phyloP scores from a whole-genome alignment of 805 yeast genomes.

The Saturnispora kantuleensis region DNA sequence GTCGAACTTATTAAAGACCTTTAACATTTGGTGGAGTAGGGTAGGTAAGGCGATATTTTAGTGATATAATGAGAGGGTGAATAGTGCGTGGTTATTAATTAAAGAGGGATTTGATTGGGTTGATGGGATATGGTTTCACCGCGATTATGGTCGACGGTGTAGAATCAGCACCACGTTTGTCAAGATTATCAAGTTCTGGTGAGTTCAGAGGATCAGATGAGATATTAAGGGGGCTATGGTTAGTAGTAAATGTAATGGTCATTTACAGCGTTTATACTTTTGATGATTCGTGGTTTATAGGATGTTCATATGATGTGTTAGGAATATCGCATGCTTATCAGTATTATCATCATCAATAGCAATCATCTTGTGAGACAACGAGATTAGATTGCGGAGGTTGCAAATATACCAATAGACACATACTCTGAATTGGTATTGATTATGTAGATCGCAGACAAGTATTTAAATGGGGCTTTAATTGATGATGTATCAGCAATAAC shows the following conservation, averaged over 20 bases:
- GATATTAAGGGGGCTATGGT: neutral
- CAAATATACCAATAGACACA: neutral
- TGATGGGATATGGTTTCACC: neutral
- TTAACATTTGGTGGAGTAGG: too few relatives aligned
- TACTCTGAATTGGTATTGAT: conserved; percentile 1
- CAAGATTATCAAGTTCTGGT: neutral
- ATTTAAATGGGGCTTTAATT: neutral
- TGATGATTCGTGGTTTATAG: too few relatives aligned
- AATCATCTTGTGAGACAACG: neutral
- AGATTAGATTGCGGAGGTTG: neutral
- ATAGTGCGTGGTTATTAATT: neutral
- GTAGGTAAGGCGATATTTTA: too few relatives aligned
- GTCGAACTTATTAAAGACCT: too few relatives aligned
- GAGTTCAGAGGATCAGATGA: neutral
- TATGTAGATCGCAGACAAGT: neutral
- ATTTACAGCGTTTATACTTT: neutral
- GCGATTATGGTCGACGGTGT: conserved; percentile 1
- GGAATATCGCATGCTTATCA: conserved; percentile 12
- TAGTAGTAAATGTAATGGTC: neutral
- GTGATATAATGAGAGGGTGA: too few relatives aligned
- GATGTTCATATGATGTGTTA: too few relatives aligned
- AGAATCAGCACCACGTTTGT: conserved; percentile 1
- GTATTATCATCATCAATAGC: neutral
- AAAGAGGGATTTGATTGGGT: too few relatives aligned
- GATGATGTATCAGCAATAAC: neutral